phyloP scores from a whole-genome alignment of 2,329 filamentous ascomycete genomes.

The Waltergamsia citrina region DNA sequence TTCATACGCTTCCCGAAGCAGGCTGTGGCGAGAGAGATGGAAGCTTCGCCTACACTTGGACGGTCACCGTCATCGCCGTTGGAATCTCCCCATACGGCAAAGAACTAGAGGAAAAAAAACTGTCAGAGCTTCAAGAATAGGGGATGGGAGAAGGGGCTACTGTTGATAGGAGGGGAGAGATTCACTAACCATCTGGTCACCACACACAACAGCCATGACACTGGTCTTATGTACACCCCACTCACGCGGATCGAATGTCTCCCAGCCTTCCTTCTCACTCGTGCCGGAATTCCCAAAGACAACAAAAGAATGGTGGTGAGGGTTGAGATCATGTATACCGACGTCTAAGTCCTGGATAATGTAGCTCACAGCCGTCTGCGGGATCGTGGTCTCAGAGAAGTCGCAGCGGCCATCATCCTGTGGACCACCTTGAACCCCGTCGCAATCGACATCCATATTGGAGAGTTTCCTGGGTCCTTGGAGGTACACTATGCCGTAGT shows the following conservation, averaged over 20 bases:
- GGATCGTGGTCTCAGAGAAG: constrained; percentile 27
- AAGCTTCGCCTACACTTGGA: constrained; percentile 44
- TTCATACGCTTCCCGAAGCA: constrained; percentile 20
- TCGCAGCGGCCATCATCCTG: constrained; percentile 31
- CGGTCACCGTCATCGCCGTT: constrained; percentile 42
- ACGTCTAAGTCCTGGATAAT: constrained; percentile 21
- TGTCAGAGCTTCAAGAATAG: neutral
- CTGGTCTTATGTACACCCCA: constrained; percentile 37
- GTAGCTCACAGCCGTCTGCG: constrained; percentile 32
- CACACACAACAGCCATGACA: constrained; percentile 45
- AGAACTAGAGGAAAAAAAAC: constrained; percentile 20
- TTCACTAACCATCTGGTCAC: constrained; percentile 29
- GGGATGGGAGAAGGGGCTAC: neutral
- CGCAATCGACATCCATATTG: constrained; percentile 52
- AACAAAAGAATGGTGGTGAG: constrained; percentile 42
- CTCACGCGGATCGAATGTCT: constrained; percentile 28
- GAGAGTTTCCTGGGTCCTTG: constrained; percentile 31
- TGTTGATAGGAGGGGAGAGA: neutral
- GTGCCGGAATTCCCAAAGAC: constrained; percentile 42
- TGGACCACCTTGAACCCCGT: constrained; percentile 31
- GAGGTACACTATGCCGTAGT: constrained; percentile 32
- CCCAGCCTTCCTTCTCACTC: constrained; percentile 16
- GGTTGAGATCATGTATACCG: constrained; percentile 34
- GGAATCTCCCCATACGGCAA: constrained; percentile 50
- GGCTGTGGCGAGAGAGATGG: constrained; percentile 45